Conservation (phyloP, 257 asterid species). For the Solanum neorickii region DNA sequence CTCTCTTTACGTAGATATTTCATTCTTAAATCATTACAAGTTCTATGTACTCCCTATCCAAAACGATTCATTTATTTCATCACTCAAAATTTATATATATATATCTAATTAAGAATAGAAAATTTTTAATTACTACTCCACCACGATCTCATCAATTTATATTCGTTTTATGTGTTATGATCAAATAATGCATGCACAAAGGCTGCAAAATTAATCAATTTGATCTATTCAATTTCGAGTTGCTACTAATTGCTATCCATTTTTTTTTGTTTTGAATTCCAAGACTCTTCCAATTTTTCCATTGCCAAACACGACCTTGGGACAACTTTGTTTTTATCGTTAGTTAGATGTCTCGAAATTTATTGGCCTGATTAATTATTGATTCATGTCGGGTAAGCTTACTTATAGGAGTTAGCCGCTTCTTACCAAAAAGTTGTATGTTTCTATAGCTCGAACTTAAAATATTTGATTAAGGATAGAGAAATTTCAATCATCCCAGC, state of each 20-base stretch:
- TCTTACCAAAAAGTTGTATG: not conserved
- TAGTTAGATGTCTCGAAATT: not conserved
- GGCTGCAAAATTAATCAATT: not conserved
- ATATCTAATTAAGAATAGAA: not conserved
- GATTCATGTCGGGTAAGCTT: not conserved
- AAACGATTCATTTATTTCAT: not conserved
- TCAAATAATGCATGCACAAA: not conserved
- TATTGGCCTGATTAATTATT: not conserved
- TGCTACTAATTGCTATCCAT: not conserved
- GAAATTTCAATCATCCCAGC: not conserved
- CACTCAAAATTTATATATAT: not conserved
- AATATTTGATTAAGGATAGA: not conserved
- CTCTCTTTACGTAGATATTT: not conserved
- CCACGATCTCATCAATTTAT: too few relatives aligned
- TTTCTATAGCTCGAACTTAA: not conserved
- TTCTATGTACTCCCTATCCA: accelerated
- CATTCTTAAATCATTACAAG: not conserved
- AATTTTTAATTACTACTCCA: too few relatives aligned
- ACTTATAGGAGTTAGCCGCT: not conserved
- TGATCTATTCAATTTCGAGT: not conserved
- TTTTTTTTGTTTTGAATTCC: not conserved
- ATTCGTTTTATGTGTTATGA: not conserved
- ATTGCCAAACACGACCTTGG: not conserved
- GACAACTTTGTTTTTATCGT: not conserved
- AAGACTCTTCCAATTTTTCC: not conserved